These are phyloP conservation scores for Micractinium sp. DNA, from an alignment of 139 green algal species.

Conservation along the genomic window DNA sequence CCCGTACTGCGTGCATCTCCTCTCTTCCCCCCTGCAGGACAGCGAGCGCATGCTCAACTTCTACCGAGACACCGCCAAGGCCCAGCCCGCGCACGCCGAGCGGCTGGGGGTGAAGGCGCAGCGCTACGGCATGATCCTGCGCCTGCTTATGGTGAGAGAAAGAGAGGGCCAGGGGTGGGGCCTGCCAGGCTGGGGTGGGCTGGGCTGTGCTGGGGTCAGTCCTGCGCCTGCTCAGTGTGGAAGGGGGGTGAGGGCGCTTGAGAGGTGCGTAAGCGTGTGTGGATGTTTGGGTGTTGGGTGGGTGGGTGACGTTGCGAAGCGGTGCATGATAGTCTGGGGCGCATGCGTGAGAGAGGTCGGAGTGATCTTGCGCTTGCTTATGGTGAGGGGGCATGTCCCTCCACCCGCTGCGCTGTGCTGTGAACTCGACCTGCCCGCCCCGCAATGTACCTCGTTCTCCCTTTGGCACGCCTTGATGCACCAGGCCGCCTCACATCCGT, in stretches of 20 bases:
- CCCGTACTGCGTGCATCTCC: neutral
- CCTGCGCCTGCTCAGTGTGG: neutral
- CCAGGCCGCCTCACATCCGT: neutral
- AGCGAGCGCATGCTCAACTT: conserved; percentile 1
- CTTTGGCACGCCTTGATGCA: neutral
- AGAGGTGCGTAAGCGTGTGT: neutral
- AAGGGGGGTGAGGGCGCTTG: neutral
- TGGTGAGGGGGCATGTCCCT: neutral
- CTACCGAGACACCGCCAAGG: neutral
- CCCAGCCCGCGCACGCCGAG: neutral
- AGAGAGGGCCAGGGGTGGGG: neutral
- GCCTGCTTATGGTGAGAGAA: neutral
- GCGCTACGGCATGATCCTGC: neutral
- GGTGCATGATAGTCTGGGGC: too few relatives aligned
- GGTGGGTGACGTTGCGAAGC: too few relatives aligned
- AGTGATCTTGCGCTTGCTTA: neutral
- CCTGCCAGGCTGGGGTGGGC: neutral
- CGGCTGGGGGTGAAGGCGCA: neutral
- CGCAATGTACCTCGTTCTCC: neutral
- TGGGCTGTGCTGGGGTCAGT: too few relatives aligned
- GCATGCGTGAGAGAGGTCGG: too few relatives aligned
- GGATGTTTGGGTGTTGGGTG: neutral
- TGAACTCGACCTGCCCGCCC: neutral
- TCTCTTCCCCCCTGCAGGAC: neutral
- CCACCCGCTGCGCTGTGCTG: neutral